Conservation (phyloP, 2,329 filamentous ascomycete genomes). For the Fusarium virguliforme region DNA sequence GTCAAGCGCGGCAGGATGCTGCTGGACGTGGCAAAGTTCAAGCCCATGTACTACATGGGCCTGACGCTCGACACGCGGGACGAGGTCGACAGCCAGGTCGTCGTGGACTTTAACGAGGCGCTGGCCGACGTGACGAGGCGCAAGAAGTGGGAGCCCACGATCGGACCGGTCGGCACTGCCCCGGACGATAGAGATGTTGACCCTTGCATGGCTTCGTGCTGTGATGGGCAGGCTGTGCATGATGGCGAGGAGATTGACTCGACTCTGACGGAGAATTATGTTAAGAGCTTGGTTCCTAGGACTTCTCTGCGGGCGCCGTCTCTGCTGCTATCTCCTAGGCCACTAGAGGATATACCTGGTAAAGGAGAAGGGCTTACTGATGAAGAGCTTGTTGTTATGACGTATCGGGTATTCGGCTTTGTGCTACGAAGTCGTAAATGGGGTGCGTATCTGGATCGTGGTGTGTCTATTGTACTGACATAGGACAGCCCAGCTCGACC, state of each 20-base stretch:
- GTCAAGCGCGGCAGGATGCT: constrained; percentile 46
- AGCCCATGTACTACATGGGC: constrained; percentile 53
- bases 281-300: not conserved
- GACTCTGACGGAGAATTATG: not conserved
- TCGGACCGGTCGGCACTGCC: not conserved
- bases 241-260: not conserved
- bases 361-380: constrained; percentile 23
- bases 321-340: not conserved
- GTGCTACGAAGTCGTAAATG: constrained; percentile 55
- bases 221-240: constrained; percentile 1
- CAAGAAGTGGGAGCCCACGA: not conserved
- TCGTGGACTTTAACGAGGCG: constrained; percentile 52
- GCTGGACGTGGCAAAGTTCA: constrained; percentile 34
- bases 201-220: not conserved
- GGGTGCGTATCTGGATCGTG: constrained; percentile 45
- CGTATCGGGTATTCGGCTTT: constrained; percentile 55
- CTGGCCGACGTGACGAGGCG: constrained; percentile 34
- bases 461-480: not conserved
- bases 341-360: not conserved
- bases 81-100: constrained; percentile 54
- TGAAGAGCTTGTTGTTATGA: constrained; percentile 54
- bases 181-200: not conserved
- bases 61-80: constrained; percentile 45
- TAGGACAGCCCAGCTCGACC: constrained; percentile 6
- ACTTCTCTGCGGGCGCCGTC: not conserved